Evolutionary conservation across 1,284 basidiomycete species (phyloP), one percentile per base, ranked within the genome.

Genomic region (Vanrija sp.): DNA sequence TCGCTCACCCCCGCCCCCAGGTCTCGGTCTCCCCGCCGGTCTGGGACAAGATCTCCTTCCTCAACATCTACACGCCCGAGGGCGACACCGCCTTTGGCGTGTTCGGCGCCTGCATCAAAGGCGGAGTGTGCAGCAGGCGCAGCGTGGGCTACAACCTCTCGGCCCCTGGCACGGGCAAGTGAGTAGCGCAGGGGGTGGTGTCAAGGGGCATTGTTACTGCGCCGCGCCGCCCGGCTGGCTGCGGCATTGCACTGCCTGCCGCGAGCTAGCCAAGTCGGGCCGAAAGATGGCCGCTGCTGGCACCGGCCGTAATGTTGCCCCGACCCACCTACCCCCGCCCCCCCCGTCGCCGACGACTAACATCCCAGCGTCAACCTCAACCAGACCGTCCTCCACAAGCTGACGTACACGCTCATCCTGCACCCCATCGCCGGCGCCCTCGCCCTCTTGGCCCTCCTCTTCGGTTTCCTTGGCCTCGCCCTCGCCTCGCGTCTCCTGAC

Each of bases 351-450:
- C 21, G 21, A 23, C 21, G 5, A 23, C 21, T 23, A 23, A 23
- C 21, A 23, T 23, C 21, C 51, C 54, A 63, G 61, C 34, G 63
- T 67, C 53, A 64, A 68, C 55, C 65, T 71, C 55, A 83, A 86
- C 70, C 80, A 80, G 15, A 62, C 60, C 15, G 71, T 83, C 44
- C 78, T 89, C 47, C 82, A 84, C 69, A 85, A 85, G 68, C 83
- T 91, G 55, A 89, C 88, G 25, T 81, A 79, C 67, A 78, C 81
- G 7, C 79, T 91, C 56, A 85, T 92, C 65, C 80, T 92, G 25
- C 85, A 90, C 73, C 88, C 88, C 39, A 84, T 91, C 64, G 85
- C 83, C 46, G 88, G 87, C 16, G 86, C 82, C 47, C 77, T 91
- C 23, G 77, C 87, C 26, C 85, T 85, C 38, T 67, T 91, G 46